These are phyloP conservation scores for Moesziomyces aphidis DNA, from an alignment of 1,284 basidiomycete species.

Conservation along the genomic window DNA sequence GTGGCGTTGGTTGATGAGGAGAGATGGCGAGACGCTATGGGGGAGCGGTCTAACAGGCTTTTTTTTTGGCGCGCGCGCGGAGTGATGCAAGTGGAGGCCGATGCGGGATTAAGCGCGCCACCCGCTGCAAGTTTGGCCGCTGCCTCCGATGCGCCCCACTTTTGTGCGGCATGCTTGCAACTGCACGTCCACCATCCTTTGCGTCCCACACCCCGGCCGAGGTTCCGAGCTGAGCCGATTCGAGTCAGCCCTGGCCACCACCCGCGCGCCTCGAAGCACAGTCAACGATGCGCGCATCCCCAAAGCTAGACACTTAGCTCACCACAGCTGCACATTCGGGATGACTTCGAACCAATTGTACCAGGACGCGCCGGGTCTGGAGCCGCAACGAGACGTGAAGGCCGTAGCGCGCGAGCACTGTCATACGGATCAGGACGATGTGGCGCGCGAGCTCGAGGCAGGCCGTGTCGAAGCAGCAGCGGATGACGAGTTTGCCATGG, in stretches of 20 bases:
- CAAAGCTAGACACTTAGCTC: background rate
- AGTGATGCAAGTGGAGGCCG: background rate
- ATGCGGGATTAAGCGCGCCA: background rate
- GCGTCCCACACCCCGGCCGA: background rate
- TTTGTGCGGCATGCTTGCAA: too few relatives aligned
- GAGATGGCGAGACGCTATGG: too few relatives aligned
- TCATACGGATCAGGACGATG: background rate
- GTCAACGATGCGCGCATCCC: too few relatives aligned
- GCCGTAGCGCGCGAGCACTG: conserved; percentile 1
- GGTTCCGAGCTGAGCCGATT: background rate
- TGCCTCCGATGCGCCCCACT: background rate
- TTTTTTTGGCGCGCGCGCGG: background rate
- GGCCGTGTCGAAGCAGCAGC: conserved; percentile 13
- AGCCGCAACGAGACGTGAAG: conserved; percentile 25
- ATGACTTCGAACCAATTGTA: conserved; percentile 10
- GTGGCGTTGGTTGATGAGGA: too few relatives aligned
- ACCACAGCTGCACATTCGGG: too few relatives aligned
- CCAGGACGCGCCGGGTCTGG: conserved; percentile 42
- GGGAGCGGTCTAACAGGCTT: background rate
- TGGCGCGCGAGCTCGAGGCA: background rate
- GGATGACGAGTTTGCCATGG: conserved; percentile 5
- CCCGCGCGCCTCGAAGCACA: too few relatives aligned
- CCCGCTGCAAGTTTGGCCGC: background rate
- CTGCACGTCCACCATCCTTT: background rate
- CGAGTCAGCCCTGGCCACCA: background rate